phyloP scores from a whole-genome alignment of 495 filamentous ascomycete species.

The Darksidea phi region DNA sequence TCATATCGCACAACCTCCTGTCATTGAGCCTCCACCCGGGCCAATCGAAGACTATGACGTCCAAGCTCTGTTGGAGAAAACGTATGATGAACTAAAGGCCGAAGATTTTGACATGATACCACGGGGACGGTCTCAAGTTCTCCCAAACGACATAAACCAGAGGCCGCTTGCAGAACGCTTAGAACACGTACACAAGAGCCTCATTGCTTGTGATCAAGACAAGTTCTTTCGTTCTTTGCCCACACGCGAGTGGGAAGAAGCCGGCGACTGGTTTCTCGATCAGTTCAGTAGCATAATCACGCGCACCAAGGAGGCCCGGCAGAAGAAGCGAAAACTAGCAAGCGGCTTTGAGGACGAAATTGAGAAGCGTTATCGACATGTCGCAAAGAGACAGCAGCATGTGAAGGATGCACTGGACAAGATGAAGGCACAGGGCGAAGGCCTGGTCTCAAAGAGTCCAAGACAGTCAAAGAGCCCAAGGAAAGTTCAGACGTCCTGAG shows the following conservation, averaged over 20 bases:
- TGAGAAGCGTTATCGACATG: slow-evolving; percentile 52
- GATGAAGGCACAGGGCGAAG: slow-evolving; percentile 55
- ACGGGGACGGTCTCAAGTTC: slow-evolving; percentile 1
- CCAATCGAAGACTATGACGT: slow-evolving; percentile 53
- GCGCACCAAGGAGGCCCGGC: slow-evolving; percentile 62
- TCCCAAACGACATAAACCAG: slow-evolving; percentile 21
- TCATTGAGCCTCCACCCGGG: background rate
- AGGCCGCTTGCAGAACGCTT: slow-evolving; percentile 36
- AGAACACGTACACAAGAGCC: slow-evolving; percentile 18
- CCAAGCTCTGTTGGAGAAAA: slow-evolving; percentile 50
- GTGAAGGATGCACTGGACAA: slow-evolving; percentile 55
- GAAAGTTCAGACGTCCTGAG: background rate
- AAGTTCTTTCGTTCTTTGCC: slow-evolving; percentile 64
- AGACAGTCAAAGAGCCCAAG: slow-evolving; percentile 23
- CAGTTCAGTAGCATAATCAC: slow-evolving; percentile 63
- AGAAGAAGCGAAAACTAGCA: slow-evolving; percentile 63
- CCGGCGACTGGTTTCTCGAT: slow-evolving; percentile 76
- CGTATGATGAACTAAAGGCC: slow-evolving; percentile 53
- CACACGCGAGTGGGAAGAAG: slow-evolving; percentile 75
- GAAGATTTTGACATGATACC: slow-evolving; percentile 49
- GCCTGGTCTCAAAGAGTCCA: slow-evolving; percentile 37
- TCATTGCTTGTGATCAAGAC: slow-evolving; percentile 50
- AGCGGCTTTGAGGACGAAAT: slow-evolving; percentile 69
- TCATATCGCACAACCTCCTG: no score
- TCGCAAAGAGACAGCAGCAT: slow-evolving; percentile 54